Conservation (phyloP, 495 filamentous ascomycete genomes). For the Ramalina intermedia region DNA sequence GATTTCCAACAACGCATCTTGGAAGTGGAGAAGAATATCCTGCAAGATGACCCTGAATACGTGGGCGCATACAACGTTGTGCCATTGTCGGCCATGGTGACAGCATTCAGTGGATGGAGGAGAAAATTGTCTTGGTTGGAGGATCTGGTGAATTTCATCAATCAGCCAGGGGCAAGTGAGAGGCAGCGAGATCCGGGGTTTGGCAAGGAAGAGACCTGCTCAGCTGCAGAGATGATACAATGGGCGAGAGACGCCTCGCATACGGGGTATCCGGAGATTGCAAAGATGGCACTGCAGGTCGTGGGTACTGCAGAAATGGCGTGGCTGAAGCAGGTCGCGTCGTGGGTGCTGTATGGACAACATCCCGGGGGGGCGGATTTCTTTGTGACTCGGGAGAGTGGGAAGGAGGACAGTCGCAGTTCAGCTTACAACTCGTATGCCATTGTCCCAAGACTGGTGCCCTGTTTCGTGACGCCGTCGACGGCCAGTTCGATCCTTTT, state of each 20-base stretch:
- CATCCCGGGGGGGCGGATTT: constrained; percentile 71
- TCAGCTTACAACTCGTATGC: constrained; percentile 33
- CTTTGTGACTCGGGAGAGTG: constrained; percentile 43
- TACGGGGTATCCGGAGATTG: constrained; percentile 82
- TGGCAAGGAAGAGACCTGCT: constrained; percentile 23
- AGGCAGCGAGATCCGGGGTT: constrained; percentile 9
- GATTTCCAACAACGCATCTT: constrained; percentile 72
- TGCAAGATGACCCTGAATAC: constrained; percentile 52
- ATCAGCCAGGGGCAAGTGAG: constrained; percentile 17
- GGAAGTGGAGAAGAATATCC: constrained; percentile 64
- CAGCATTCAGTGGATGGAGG: constrained; percentile 73
- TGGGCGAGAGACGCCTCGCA: constrained; percentile 55
- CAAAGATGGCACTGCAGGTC: constrained; percentile 53
- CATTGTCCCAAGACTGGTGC: constrained; percentile 43
- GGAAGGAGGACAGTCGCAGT: constrained; percentile 20
- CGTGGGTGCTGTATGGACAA: constrained; percentile 80
- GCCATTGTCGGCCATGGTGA: constrained; percentile 69
- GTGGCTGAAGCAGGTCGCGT: constrained; percentile 79
- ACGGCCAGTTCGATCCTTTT: constrained; percentile 78
- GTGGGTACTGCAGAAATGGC: constrained; percentile 68
- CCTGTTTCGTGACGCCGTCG: constrained; percentile 58
- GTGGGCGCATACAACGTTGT: constrained; percentile 89
- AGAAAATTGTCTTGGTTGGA: constrained; percentile 76
- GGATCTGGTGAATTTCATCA: constrained; percentile 52
- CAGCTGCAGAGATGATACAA: constrained; percentile 61